phyloP scores from a whole-genome alignment of 2,329 filamentous ascomycete genomes.

The Penicillium sp. region DNA sequence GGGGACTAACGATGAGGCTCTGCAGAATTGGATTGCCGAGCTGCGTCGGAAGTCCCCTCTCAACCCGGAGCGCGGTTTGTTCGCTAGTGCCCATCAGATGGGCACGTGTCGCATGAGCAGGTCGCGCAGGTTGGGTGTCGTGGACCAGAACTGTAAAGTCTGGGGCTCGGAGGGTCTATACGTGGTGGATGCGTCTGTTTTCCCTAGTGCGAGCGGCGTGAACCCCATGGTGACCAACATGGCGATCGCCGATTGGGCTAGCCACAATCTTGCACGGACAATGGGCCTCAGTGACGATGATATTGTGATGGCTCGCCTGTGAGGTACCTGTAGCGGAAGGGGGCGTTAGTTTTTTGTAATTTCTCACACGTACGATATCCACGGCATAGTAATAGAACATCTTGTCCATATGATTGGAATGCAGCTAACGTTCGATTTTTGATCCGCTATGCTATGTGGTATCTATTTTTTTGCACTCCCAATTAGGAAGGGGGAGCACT shows the following conservation, averaged over 20 bases:
- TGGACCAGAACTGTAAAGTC: conserved; percentile 48
- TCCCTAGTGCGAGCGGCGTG: conserved; percentile 54
- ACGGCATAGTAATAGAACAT: not conserved
- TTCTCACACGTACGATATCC: not conserved
- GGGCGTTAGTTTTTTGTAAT: not conserved
- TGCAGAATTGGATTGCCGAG: conserved; percentile 58
- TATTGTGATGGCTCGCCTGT: conserved; percentile 28
- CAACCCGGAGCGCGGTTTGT: conserved; percentile 45
- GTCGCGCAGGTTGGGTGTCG: conserved; percentile 44
- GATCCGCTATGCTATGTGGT: not conserved
- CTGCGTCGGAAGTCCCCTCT: conserved; percentile 51
- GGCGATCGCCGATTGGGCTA: conserved; percentile 52
- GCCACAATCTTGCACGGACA: conserved; percentile 39
- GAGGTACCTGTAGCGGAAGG: not conserved
- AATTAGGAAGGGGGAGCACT: conserved; percentile 6
- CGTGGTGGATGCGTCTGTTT: conserved; percentile 53
- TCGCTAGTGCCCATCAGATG: conserved; percentile 55
- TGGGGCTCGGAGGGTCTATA: conserved; percentile 51
- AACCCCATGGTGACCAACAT: conserved; percentile 57
- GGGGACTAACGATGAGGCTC: conserved; percentile 56
- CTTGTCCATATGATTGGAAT: not conserved
- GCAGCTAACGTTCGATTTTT: not conserved
- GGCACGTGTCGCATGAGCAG: conserved; percentile 53
- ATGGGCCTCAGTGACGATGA: conserved; percentile 22
- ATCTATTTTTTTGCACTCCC: not conserved